Evolutionary conservation across 768 basidiomycete species (phyloP).

Genomic region (Daedalea quercina): DNA sequence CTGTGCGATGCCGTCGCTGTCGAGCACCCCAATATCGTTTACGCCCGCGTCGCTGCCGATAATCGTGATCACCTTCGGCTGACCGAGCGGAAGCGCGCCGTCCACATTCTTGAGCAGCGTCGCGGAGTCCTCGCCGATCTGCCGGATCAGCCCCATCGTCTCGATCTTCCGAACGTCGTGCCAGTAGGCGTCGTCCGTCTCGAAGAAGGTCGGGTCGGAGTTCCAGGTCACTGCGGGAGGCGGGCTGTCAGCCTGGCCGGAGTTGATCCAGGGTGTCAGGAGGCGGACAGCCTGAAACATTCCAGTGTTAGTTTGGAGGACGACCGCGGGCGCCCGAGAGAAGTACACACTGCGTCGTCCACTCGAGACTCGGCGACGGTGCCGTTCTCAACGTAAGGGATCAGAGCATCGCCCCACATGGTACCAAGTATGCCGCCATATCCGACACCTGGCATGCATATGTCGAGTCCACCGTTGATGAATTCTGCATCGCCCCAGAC

Average conservation of each 20-base stretch:
- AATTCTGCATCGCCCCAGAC: slow-evolving; percentile 11
- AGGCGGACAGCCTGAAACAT: neutral
- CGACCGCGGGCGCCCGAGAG: neutral
- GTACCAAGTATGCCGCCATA: slow-evolving; percentile 36
- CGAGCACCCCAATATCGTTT: neutral
- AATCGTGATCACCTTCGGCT: slow-evolving; percentile 42
- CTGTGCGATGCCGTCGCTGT: slow-evolving; percentile 15
- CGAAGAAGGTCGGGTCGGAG: slow-evolving; percentile 35
- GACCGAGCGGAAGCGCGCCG: slow-evolving; percentile 38
- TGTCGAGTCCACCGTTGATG: slow-evolving; percentile 30
- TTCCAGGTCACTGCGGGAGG: slow-evolving; percentile 53
- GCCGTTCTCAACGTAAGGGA: slow-evolving; percentile 60
- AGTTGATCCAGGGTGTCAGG: neutral
- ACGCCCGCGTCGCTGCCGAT: slow-evolving; percentile 33
- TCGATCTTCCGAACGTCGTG: slow-evolving; percentile 55
- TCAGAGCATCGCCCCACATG: slow-evolving; percentile 61
- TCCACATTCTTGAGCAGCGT: slow-evolving; percentile 57
- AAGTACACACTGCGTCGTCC: slow-evolving; percentile 65
- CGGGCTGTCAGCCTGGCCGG: neutral
- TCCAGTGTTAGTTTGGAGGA: too few relatives aligned
- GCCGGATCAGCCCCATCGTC: slow-evolving; percentile 50
- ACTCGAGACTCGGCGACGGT: slow-evolving; percentile 56
- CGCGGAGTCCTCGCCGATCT: slow-evolving; percentile 55
- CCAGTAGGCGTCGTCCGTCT: slow-evolving; percentile 40
- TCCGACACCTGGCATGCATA: slow-evolving; percentile 67